Conservation (phyloP, 495 filamentous ascomycete genomes). For the Penicillium coffeae region DNA sequence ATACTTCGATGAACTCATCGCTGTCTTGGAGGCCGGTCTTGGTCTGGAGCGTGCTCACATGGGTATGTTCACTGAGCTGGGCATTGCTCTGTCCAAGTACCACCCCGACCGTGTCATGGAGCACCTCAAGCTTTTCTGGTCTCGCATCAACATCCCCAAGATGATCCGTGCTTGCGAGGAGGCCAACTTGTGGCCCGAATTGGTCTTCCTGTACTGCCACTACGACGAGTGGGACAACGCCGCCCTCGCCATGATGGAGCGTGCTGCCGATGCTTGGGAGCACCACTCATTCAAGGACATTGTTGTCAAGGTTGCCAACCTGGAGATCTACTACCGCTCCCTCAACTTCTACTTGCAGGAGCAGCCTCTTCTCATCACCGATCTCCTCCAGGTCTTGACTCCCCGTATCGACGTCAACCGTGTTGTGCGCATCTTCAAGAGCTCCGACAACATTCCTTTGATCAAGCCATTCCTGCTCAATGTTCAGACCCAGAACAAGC, state of each 20-base stretch:
- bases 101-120: conserved; percentile 97
- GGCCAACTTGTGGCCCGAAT: conserved; percentile 93
- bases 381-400: conserved; percentile 88
- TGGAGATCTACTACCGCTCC: conserved; percentile 98
- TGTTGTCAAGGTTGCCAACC: conserved; percentile 93
- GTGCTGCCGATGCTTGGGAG: conserved; percentile 96
- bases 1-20: conserved; percentile 97
- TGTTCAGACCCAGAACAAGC: conserved; percentile 97
- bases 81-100: conserved; percentile 93
- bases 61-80: conserved; percentile 97
- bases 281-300: conserved; percentile 99
- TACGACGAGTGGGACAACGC: conserved; percentile 99
- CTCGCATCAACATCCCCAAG: conserved; percentile 97
- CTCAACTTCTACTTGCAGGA: conserved; percentile 98
- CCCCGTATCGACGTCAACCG: conserved; percentile 96
- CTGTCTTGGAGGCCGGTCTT: conserved; percentile 89
- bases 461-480: conserved; percentile 99
- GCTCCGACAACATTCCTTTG: conserved; percentile 95
- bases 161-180: conserved; percentile 95
- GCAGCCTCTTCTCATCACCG: conserved; percentile 90
- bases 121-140: conserved; percentile 98
- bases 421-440: conserved; percentile 96
- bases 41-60: conserved; percentile 87
- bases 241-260: conserved; percentile 98
- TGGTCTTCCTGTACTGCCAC: conserved; percentile 98